Conservation (phyloP, 139 green algal species). For the Pedinophyceae sp. region DNA sequence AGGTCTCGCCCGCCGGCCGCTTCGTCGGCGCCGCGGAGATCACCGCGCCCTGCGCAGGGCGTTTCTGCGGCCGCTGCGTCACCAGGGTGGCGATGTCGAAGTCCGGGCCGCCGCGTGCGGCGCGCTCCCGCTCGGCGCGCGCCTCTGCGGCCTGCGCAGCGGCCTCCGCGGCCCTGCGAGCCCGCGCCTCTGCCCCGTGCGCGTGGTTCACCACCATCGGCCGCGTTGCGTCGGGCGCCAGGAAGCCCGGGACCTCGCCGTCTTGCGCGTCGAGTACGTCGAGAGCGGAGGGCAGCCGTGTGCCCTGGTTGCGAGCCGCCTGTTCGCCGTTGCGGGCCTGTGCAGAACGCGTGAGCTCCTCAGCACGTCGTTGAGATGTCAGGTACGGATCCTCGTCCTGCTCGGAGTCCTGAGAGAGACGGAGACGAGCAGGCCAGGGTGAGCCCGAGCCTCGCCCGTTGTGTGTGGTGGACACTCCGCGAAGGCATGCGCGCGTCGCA, state of each 20-base stretch:
- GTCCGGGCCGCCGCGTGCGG: constrained; percentile 7
- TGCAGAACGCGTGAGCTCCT: too few relatives aligned
- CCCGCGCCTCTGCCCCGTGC: not conserved
- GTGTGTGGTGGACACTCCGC: too few relatives aligned
- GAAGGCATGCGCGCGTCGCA: too few relatives aligned
- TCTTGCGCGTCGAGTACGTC: constrained; percentile 21
- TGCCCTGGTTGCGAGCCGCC: too few relatives aligned
- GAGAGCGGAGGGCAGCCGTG: constrained; percentile 14
- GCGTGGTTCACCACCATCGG: constrained; percentile 9
- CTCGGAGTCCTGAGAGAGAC: too few relatives aligned
- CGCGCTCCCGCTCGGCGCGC: not conserved
- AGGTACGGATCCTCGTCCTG: too few relatives aligned
- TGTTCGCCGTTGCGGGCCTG: too few relatives aligned
- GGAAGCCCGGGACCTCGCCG: constrained; percentile 25
- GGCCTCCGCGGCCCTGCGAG: not conserved
- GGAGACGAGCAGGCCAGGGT: too few relatives aligned
- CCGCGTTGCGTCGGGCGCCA: constrained; percentile 39
- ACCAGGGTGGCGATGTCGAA: constrained; percentile 45
- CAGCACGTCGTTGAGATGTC: too few relatives aligned
- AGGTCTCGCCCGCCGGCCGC: constrained; percentile 27
- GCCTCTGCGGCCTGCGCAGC: not conserved
- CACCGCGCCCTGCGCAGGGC: constrained; percentile 38
- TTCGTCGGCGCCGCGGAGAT: too few relatives aligned
- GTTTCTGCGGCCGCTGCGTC: constrained; percentile 21
- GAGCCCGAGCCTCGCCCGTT: too few relatives aligned